Evolutionary conservation across 108 stramenopile species (phyloP).

Genomic region (Skeletonema costatum): DNA sequence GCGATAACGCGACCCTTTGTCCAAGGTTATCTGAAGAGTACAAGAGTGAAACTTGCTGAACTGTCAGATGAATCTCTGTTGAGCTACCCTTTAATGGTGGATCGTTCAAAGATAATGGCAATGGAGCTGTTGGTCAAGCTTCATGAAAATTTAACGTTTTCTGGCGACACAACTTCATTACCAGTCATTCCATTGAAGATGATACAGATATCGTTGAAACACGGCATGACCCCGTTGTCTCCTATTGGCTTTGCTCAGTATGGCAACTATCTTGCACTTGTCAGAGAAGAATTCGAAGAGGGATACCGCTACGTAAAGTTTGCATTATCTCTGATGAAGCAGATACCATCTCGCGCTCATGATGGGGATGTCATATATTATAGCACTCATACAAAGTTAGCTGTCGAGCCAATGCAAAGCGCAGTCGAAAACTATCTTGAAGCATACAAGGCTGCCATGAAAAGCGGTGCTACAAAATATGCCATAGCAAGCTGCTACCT

Average conservation of each 20-base stretch:
- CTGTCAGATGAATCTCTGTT: slow-evolving; percentile 5
- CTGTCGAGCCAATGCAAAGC: slow-evolving; percentile 6
- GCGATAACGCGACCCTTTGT: neutral
- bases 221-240: slow-evolving; percentile 19
- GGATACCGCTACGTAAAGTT: slow-evolving; percentile 6
- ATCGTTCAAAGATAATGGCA: neutral
- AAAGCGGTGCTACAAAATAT: slow-evolving; percentile 8
- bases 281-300: neutral
- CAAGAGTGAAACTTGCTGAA: neutral
- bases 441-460: slow-evolving; percentile 6
- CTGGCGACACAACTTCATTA: slow-evolving; percentile 2
- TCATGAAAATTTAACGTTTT: neutral
- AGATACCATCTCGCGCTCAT: neutral
- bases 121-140: slow-evolving; percentile 20
- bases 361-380: neutral
- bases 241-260: slow-evolving; percentile 21
- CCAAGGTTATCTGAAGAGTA: neutral
- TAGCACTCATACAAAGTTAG: neutral
- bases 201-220: slow-evolving; percentile 13
- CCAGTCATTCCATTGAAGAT: slow-evolving; percentile 14
- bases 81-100: neutral
- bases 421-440: slow-evolving; percentile 6
- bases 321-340: slow-evolving; percentile 7
- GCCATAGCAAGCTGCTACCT: slow-evolving; percentile 5
- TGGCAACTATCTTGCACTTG: slow-evolving; percentile 11